Evolutionary conservation across 1,284 basidiomycete species (phyloP).

Genomic region (Papiliotrema laurentii): DNA sequence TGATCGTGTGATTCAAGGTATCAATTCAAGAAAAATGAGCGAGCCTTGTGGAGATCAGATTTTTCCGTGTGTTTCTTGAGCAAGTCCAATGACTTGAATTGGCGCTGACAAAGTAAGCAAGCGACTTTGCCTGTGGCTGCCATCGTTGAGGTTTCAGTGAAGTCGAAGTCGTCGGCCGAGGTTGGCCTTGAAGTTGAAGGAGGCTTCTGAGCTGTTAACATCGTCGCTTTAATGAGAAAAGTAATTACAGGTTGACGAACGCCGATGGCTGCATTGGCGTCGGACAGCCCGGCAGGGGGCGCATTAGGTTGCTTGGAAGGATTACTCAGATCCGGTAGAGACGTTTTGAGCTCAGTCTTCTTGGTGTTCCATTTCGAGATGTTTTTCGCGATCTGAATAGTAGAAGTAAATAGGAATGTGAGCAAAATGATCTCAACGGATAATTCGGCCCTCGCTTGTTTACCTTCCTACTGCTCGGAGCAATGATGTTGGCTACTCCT

Average conservation of each 20-base stretch:
- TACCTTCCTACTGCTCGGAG: constrained; percentile 77
- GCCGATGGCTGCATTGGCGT: constrained; percentile 31
- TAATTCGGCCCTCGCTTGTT: constrained; percentile 16
- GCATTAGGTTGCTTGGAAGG: constrained; percentile 19
- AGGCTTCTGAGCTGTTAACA: background rate
- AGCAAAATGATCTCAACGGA: constrained; percentile 8
- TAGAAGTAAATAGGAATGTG: constrained; percentile 9
- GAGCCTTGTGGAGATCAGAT: constrained; percentile 88
- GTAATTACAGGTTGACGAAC: background rate
- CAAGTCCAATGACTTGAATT: constrained; percentile 81
- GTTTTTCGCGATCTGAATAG: constrained; percentile 68
- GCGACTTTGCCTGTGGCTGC: constrained; percentile 55
- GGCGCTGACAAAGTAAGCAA: constrained; percentile 82
- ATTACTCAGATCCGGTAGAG: constrained; percentile 18
- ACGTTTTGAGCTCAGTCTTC: constrained; percentile 63
- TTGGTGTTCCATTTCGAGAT: constrained; percentile 94
- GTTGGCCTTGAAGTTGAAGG: too few relatives aligned
- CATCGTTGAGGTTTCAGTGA: constrained; percentile 57
- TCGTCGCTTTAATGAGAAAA: background rate
- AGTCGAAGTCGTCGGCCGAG: constrained; percentile 60
- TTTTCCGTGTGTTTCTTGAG: constrained; percentile 80
- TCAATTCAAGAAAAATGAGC: constrained; percentile 30
- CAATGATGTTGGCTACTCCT: constrained; percentile 56
- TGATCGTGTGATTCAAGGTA: constrained; percentile 12
- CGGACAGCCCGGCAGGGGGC: constrained; percentile 34